Conservation (phyloP, 805 yeast genomes). For the Wickerhamomyces chambardii region DNA sequence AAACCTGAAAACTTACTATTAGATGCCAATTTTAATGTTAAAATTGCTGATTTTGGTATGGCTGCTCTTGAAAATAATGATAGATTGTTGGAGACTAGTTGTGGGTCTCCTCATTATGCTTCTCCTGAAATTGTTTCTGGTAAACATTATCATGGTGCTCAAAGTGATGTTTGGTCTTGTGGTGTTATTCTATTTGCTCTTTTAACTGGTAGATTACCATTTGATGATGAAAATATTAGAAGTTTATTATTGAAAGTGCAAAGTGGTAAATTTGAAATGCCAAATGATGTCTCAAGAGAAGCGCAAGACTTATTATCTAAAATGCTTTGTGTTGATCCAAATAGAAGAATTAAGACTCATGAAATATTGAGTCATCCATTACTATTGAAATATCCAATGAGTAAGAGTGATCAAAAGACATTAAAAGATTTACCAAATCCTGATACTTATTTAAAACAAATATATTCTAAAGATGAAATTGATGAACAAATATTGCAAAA, state of each 20-base stretch:
- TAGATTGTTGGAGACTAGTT: constrained; percentile 65
- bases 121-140: constrained; percentile 84
- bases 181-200: constrained; percentile 77
- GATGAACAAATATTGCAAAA: constrained; percentile 71
- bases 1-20: constrained; percentile 73
- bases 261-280: constrained; percentile 69
- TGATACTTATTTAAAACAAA: constrained; percentile 15
- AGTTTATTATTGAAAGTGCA: constrained; percentile 66
- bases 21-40: constrained; percentile 58
- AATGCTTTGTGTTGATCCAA: constrained; percentile 67
- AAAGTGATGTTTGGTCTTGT: constrained; percentile 85
- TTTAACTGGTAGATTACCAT: constrained; percentile 74
- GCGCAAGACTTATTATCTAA: constrained; percentile 58
- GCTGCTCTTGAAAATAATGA: constrained; percentile 75
- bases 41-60: constrained; percentile 86
- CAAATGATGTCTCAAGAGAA: constrained; percentile 48
- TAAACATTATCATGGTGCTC: constrained; percentile 71
- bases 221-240: constrained; percentile 76
- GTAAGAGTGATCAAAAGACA: constrained; percentile 13
- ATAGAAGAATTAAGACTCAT: constrained; percentile 58
- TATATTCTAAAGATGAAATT: constrained; percentile 33
- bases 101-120: constrained; percentile 87
- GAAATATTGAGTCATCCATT: constrained; percentile 72
- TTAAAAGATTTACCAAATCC: constrained; percentile 22
- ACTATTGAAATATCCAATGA: constrained; percentile 48